phyloP scores from a whole-genome alignment of 176 grass and related monocot genomes.

The Cenchrus fungigraminus region DNA sequence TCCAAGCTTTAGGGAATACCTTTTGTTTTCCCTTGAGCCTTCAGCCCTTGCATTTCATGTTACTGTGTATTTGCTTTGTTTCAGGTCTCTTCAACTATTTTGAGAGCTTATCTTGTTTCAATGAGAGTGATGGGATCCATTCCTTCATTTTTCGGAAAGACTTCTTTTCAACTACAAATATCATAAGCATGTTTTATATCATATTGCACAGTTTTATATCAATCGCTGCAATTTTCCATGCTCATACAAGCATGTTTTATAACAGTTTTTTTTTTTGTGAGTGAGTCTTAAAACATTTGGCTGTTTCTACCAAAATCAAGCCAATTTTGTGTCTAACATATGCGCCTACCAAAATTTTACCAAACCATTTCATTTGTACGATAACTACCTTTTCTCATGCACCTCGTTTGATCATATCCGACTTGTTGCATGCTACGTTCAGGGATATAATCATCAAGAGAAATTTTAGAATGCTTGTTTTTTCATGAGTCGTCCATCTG shows the following conservation, averaged over 20 bases:
- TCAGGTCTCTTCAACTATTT: neutral
- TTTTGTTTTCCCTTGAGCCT: neutral
- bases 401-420: neutral
- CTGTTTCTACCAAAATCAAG: neutral
- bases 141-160: neutral
- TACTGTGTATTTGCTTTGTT: neutral
- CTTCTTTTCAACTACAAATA: neutral
- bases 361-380: too few species aligned
- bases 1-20: neutral
- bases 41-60: neutral
- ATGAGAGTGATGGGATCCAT: neutral
- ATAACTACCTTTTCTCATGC: neutral
- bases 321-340: neutral
- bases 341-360: neutral
- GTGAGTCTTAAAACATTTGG: neutral
- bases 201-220: too few species aligned
- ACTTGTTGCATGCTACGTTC: neutral
- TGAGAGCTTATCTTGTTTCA: neutral
- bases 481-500: too few species aligned
- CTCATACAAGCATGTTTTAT: too few species aligned
- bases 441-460: too few species aligned
- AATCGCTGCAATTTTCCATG: too few species aligned
- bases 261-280: too few species aligned
- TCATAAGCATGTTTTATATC: neutral
- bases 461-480: too few species aligned